These are phyloP conservation scores for Canavalia ensiformis DNA, from an alignment of 306 rosid species.

Conservation along the genomic window DNA sequence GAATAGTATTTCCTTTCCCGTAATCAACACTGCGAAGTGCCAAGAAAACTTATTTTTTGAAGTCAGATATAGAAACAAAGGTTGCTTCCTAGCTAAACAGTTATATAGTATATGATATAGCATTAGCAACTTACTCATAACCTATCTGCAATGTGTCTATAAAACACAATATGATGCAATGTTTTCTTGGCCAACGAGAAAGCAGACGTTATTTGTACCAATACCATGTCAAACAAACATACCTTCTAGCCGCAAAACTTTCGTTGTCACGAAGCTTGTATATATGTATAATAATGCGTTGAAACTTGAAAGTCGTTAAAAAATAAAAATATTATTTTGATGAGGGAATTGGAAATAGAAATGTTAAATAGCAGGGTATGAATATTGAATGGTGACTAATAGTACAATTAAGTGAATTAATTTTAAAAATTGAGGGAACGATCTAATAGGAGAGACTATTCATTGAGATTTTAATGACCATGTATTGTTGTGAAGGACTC, in stretches of 20 bases:
- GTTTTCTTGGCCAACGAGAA: not conserved
- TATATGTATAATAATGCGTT: not conserved
- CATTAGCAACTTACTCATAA: not conserved
- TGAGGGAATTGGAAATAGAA: not conserved
- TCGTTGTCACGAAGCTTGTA: not conserved
- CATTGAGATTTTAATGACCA: no score
- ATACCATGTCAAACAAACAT: not conserved
- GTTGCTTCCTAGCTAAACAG: not conserved
- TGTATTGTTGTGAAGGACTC: not conserved
- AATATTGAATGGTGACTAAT: not conserved
- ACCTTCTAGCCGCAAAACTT: not conserved
- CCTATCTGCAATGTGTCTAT: not conserved
- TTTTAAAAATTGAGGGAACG: no score
- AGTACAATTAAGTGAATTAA: not conserved
- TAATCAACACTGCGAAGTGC: not conserved
- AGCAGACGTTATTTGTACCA: not conserved
- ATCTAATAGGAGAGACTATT: no score
- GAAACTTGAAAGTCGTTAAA: not conserved
- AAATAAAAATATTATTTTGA: not conserved
- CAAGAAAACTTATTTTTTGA: not conserved
- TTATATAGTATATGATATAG: no score
- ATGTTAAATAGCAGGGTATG: not conserved
- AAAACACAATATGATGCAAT: not conserved
- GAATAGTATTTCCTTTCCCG: not conserved
- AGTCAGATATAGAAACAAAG: not conserved